These are phyloP conservation scores for Trichopus zeylanicus DNA, from an alignment of 116 monocot species.

Conservation along the genomic window DNA sequence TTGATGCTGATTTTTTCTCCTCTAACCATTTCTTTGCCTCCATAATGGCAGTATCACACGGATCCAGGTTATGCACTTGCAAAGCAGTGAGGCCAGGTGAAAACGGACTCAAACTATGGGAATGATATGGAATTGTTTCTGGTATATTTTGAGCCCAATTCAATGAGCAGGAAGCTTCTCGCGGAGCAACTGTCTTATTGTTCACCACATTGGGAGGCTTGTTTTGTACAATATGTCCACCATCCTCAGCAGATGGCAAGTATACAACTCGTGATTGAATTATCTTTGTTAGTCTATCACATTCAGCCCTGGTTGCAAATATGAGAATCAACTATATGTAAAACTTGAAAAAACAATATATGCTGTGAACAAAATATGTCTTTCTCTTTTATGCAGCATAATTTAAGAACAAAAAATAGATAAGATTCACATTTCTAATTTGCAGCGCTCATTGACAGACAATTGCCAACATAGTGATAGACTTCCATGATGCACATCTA, in stretches of 20 bases:
- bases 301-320: conserved; percentile 40
- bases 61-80: conserved; percentile 21
- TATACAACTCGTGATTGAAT: conserved; percentile 52
- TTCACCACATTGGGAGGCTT: conserved; percentile 8
- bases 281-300: conserved; percentile 30
- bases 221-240: conserved; percentile 6
- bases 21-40: conserved; percentile 80
- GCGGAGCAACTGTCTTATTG: background rate
- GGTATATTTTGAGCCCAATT: conserved; percentile 8
- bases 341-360: too few species aligned
- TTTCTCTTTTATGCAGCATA: too few species aligned
- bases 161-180: conserved; percentile 11
- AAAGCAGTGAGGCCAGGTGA: too few species aligned
- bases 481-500: too few species aligned
- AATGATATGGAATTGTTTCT: conserved; percentile 20
- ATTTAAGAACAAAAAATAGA: too few species aligned
- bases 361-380: too few species aligned
- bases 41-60: conserved; percentile 31
- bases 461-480: too few species aligned
- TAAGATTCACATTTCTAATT: too few species aligned
- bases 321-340: background rate
- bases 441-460: too few species aligned
- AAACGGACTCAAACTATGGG: too few species aligned
- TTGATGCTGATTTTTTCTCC: conserved; percentile 48
- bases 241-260: conserved; percentile 15